Conservation (phyloP, 163 green algal genomes). For the Scenedesmus sp. region DNA sequence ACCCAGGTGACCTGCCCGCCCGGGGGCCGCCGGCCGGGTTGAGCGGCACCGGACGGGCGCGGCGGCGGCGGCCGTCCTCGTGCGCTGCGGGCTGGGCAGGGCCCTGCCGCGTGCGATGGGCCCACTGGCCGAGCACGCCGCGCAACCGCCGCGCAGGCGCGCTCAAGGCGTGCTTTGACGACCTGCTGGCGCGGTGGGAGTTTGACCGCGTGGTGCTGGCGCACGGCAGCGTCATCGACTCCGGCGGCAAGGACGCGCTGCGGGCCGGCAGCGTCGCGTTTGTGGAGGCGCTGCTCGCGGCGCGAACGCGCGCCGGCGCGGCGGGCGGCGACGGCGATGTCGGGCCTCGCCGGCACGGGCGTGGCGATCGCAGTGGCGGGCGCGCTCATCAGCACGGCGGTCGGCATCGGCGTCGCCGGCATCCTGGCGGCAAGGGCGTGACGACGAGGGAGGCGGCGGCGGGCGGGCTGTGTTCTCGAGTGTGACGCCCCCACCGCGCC, state of each 20-base stretch:
- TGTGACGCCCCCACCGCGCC: too few species aligned
- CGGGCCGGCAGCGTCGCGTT: conserved; percentile 17
- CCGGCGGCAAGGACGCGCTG: conserved; percentile 23
- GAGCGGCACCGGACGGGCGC: too few species aligned
- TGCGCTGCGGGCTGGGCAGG: too few species aligned
- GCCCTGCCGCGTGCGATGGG: background rate
- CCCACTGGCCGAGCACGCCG: background rate
- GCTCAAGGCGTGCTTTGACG: conserved; percentile 25
- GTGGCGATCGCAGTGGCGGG: conserved; percentile 9
- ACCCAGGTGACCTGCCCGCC: conserved; percentile 32
- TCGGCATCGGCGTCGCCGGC: conserved; percentile 28
- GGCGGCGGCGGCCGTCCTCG: too few species aligned
- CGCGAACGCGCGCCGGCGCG: background rate
- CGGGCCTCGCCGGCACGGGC: background rate
- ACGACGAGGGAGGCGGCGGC: too few species aligned
- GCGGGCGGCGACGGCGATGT: background rate
- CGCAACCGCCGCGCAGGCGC: too few species aligned
- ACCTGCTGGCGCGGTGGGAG: conserved; percentile 17
- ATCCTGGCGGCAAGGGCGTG: conserved; percentile 5
- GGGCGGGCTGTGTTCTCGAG: too few species aligned
- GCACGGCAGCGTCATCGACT: conserved; percentile 26
- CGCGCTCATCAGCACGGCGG: conserved; percentile 8
- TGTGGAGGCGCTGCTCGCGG: background rate
- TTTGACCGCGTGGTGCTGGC: conserved; percentile 31
- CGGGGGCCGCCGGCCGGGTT: too few species aligned